Evolutionary conservation across 164 flowering plant genomes (phyloP).

Genomic region (Santalum album): DNA sequence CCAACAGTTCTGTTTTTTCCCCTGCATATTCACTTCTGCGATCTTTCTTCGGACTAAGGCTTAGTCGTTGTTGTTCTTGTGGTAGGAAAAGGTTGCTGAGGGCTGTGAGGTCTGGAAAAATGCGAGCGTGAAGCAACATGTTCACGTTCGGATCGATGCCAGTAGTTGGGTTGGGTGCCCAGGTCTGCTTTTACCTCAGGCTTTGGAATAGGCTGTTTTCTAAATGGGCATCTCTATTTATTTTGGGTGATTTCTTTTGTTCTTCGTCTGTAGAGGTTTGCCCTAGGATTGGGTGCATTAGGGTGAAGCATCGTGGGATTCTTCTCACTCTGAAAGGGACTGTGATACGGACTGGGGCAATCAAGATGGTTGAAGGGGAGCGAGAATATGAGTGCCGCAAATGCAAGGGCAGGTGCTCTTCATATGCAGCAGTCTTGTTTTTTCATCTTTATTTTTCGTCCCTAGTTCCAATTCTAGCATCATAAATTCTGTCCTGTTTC

Average conservation of each 20-base stretch:
- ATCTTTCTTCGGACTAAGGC: background rate
- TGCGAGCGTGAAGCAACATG: conserved; percentile 41
- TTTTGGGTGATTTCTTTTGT: background rate
- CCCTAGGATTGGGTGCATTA: conserved; percentile 81
- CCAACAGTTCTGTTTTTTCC: background rate
- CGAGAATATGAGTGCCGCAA: conserved; percentile 62
- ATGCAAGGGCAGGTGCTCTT: conserved; percentile 58
- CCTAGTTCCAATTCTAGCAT: too few species aligned
- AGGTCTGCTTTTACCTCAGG: conserved; percentile 21
- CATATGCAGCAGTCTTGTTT: background rate
- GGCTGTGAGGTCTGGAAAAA: conserved; percentile 17
- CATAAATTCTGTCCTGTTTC: too few species aligned
- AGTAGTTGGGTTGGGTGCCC: conserved; percentile 62
- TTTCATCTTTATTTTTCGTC: too few species aligned
- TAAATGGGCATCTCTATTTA: background rate
- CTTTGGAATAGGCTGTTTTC: background rate
- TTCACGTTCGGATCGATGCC: conserved; percentile 62
- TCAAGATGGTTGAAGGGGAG: conserved; percentile 94
- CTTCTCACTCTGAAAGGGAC: conserved; percentile 91
- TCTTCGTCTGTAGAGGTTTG: conserved; percentile 39
- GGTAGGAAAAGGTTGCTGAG: conserved; percentile 29
- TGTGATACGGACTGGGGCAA: conserved; percentile 76
- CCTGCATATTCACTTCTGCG: background rate
- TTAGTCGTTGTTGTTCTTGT: background rate
- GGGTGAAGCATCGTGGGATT: conserved; percentile 83